phyloP scores from a whole-genome alignment of 1,284 basidiomycete genomes.

The Cryptococcus sp. region DNA sequence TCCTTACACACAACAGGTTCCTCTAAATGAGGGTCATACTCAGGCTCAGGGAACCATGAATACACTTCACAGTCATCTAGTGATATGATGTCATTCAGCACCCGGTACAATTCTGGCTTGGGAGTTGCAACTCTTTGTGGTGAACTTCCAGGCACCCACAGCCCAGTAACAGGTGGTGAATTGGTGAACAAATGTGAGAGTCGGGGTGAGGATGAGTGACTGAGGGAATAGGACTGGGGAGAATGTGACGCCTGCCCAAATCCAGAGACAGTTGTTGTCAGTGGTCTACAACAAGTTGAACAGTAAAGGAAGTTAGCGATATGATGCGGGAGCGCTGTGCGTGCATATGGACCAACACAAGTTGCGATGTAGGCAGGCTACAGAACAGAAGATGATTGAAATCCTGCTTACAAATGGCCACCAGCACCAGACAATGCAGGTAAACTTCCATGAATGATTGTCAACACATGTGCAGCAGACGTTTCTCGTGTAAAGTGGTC shows the following conservation, averaged over 20 bases:
- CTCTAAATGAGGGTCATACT: conserved; percentile 86
- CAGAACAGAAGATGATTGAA: no score
- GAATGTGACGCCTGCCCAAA: neutral
- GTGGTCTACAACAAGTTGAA: neutral
- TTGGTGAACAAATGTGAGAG: conserved; percentile 29
- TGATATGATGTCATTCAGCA: conserved; percentile 86
- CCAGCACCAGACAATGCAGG: conserved; percentile 26
- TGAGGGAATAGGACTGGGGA: neutral
- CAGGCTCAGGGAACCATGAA: conserved; percentile 88
- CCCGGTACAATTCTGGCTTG: conserved; percentile 79
- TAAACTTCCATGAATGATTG: conserved; percentile 31
- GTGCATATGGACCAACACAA: no score
- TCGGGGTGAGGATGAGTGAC: neutral
- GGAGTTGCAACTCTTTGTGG: conserved; percentile 38
- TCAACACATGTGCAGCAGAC: conserved; percentile 56
- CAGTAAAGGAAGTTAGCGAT: no score
- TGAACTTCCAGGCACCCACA: conserved; percentile 18
- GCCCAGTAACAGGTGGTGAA: conserved; percentile 53
- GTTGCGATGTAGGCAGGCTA: no score
- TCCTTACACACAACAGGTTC: conserved; percentile 50
- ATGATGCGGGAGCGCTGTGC: no score
- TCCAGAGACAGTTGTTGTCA: neutral
- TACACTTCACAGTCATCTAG: conserved; percentile 92
- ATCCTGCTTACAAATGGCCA: conserved; percentile 32
- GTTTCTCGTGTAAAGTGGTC: conserved; percentile 84